Conservation (phyloP, 805 yeast genomes). For the Hagleromyces aurorensis region DNA sequence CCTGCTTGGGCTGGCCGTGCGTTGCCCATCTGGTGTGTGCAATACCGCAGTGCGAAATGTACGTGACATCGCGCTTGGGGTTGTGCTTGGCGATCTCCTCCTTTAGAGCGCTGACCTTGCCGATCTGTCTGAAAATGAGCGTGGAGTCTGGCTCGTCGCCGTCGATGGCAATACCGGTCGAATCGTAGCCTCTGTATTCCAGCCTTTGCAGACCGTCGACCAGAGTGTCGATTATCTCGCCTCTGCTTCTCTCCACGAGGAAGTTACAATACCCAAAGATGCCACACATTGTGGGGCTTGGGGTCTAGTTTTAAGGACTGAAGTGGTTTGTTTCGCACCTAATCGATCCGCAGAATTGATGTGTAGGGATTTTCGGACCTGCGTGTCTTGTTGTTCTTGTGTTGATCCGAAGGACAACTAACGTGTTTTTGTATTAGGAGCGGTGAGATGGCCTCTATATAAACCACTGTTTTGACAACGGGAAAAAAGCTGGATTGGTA, state of each 20-base stretch:
- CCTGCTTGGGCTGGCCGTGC: conserved; percentile 83
- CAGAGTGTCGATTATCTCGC: conserved; percentile 83
- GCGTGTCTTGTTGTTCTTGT: conserved; percentile 1
- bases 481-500: too few relatives aligned
- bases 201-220: conserved; percentile 80
- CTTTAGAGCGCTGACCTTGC: conserved; percentile 80
- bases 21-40: conserved; percentile 99
- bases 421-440: too few relatives aligned
- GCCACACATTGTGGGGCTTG: conserved; percentile 87
- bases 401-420: too few relatives aligned
- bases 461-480: too few relatives aligned
- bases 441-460: too few relatives aligned
- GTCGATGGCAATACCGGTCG: conserved; percentile 93
- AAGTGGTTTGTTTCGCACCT: too few relatives aligned
- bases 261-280: conserved; percentile 97
- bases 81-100: conserved; percentile 47
- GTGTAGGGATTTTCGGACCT: not conserved
- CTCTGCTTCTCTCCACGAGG: conserved; percentile 84
- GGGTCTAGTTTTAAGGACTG: too few relatives aligned
- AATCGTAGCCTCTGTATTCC: conserved; percentile 97
- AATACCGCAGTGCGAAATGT: conserved; percentile 86
- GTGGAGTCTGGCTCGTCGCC: conserved; percentile 73
- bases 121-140: conserved; percentile 72
- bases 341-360: too few relatives aligned
- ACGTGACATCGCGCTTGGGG: conserved; percentile 54